Base-by-base conservation (phyloP, 805 yeast genomes). In the Yarrowia sp. region DNA sequence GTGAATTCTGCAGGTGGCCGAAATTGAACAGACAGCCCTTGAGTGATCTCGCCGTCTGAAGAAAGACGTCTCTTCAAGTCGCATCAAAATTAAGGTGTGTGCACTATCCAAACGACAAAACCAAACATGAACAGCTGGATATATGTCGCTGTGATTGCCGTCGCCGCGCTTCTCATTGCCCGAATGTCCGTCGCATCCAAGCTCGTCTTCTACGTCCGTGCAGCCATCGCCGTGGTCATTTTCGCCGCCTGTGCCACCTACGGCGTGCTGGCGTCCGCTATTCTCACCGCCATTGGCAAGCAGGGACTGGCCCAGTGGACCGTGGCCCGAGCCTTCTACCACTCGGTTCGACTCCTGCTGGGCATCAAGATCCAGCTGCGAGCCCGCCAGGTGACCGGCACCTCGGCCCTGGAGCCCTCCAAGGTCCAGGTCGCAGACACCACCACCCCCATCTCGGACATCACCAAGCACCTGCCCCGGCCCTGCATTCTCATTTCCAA, bases 401-500 rank as follows among this genome's bases (percentile, higher is more conserved):
- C 71, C 19, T 33, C 64, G 9, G n/a, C 38, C 13, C 50, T 58
- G 40, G 36, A 58, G 19, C 33, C 50, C 50, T 2, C 7, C 42
- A 40, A 58, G 64, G 14, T 58, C 40, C 13, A 15, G 13, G 36
- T 58, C 6, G 15, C 55, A 13, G 44, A 46, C 55, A 9, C 38
- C 24, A n/a, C 55, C 38, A 46, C 19, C 30, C 19, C 66, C 46
- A 36, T 61, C 9, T 38, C 36, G 46, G 66, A 61, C 46, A 47
- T 61, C 55, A 61, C 66, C 55, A 38, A 19, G 3, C 38, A 20
- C n/a, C 66, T 61, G 8, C 66, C 66, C 36, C 74, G 82, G 40
- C 98, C 98, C 4, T 96, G 92, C 4, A 85, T 94, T 68, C 83
- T 90, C 65, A 81, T 94, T 5, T 86, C 95, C 12, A 94, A 94